Base-by-base conservation (phyloP, 495 filamentous ascomycete species). In the Geoglossum glabrum region DNA sequence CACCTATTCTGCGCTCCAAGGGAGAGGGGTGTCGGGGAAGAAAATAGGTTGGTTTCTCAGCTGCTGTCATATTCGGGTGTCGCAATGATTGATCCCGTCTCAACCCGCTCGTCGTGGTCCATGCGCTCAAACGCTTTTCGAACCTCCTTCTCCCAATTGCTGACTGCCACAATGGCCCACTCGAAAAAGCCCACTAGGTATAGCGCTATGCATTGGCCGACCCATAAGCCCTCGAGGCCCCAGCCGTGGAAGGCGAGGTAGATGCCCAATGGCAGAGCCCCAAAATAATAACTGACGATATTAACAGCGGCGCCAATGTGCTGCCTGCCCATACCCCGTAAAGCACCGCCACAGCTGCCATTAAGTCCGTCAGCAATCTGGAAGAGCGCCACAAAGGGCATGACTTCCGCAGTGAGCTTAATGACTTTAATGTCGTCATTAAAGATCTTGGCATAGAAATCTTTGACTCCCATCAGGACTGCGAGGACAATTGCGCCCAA, bases 301-400 rank as follows among this genome's bases (percentile, higher is more conserved):
- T 96, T 95, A 59, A 95, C 88, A n/a, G 79, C 71, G 21, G 90
- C 89, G 17, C 89, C 89, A 31, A 92, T 74, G 74, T 93, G 89
- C 68, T 95, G 89, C 38, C 86, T 72, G 15, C 89, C 89, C 85
- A 88, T 90, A 0, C 89, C 89, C 54, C 89, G 68, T 11, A 95
- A 70, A 58, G 79, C 80, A 7, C 89, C 89, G 10, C 89, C 88
- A 64, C 89, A 95, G 59, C 79, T 83, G 0, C 85, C 86, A 68
- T 90, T 92, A 57, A 93, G 68, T 2, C 88, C 89, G 68, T 95
- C 89, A 0, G 89, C 86, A 58, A 95, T 88, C 71, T 95, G 89
- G 73, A 95, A 95, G n/a, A 94, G 73, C 2, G 89, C 89, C 11
- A 95, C 88, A 62, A 78, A 89, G 23, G 87, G 89, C 71, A 95